Conservation (phyloP, 148 eudicot species). For the Dianthus caryophyllus region DNA sequence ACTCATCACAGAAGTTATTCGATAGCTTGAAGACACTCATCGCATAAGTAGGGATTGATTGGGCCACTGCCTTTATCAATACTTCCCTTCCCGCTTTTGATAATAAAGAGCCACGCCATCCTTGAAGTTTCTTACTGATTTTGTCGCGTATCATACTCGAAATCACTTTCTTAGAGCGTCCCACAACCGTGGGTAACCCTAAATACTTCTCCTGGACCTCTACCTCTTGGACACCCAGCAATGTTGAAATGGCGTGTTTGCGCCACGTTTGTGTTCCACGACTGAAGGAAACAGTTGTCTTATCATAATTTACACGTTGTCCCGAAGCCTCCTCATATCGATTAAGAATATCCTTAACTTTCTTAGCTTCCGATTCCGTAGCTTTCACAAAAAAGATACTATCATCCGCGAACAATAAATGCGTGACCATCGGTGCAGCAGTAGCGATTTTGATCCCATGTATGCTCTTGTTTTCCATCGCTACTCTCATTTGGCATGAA, state of each 20-base stretch:
- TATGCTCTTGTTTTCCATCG: background rate
- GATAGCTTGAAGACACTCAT: too few relatives aligned
- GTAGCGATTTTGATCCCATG: background rate
- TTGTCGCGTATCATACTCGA: background rate
- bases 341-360: background rate
- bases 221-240: background rate
- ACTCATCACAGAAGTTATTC: too few relatives aligned
- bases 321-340: background rate
- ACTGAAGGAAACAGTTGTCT: background rate
- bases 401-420: background rate
- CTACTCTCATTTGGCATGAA: background rate
- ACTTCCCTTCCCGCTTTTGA: background rate
- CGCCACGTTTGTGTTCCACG: too few relatives aligned
- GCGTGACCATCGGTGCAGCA: background rate
- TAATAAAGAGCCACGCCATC: background rate
- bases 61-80: too few relatives aligned
- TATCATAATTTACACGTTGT: background rate
- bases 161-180: background rate
- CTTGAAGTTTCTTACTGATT: background rate
- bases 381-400: background rate
- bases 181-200: background rate
- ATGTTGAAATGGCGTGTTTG: background rate
- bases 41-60: too few relatives aligned
- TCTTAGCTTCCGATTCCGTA: too few relatives aligned
- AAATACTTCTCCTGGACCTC: background rate